Percentiles rank a stretch among this genome's conserved stretches.
phyloP scores from a whole-genome alignment of 1,139 yeast species.

The Meyerozyma guilliermondii region DNA sequence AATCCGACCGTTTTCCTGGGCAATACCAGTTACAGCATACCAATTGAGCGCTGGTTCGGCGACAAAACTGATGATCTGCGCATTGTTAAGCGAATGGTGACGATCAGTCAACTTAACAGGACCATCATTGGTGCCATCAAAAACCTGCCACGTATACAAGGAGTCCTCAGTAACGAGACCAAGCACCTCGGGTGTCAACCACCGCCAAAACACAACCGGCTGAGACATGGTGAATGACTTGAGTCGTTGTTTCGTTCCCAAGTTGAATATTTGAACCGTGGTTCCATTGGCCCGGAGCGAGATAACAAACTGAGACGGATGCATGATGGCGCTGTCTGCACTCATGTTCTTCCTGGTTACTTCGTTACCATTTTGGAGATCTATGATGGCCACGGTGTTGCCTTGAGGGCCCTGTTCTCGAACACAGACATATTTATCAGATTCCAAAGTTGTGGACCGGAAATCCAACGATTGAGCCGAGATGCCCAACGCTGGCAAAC shows the following conservation, averaged over 20 bases:
- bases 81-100: constrained; percentile 71
- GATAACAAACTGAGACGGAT: constrained; percentile 81
- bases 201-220: constrained; percentile 93
- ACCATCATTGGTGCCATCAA: constrained; percentile 73
- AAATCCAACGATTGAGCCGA: constrained; percentile 83
- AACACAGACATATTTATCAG: constrained; percentile 84
- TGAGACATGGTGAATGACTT: constrained; percentile 84
- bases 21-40: constrained; percentile 94
- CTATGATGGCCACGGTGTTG: constrained; percentile 88
- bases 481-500: constrained; percentile 78
- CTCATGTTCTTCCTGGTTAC: constrained; percentile 86
- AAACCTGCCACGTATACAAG: constrained; percentile 76
- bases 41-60: constrained; percentile 80
- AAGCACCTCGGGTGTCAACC: constrained; percentile 70
- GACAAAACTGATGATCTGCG: constrained; percentile 88
- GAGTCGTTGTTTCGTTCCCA: constrained; percentile 81
- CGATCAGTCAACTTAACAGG: constrained; percentile 80
- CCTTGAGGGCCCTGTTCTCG: constrained; percentile 75
- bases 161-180: constrained; percentile 82
- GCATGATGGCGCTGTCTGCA: constrained; percentile 97
- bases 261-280: constrained; percentile 88
- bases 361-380: constrained; percentile 70
- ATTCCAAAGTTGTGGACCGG: constrained; percentile 89
- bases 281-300: constrained; percentile 96
- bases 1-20: constrained; percentile 90